These are phyloP conservation scores for Candida tallmaniae DNA, from an alignment of 805 yeast genomes.

Conservation along the genomic window DNA sequence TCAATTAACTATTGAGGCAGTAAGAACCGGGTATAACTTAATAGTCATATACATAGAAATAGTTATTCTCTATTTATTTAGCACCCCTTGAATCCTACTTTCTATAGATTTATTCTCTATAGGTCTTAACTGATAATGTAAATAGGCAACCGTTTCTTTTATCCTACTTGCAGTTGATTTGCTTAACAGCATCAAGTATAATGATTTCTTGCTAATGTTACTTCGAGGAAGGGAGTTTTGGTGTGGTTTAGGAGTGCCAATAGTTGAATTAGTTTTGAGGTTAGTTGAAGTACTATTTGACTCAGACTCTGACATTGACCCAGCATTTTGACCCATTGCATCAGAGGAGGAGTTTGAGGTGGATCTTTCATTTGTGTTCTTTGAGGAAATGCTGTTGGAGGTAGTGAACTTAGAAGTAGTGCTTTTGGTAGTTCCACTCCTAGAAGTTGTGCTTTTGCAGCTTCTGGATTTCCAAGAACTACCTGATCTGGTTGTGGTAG, in stretches of 20 bases:
- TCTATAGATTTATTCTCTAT: constrained; percentile 3
- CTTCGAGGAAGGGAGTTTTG: background rate
- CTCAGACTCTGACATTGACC: too few relatives aligned
- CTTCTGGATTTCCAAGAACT: background rate
- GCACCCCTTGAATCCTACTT: background rate
- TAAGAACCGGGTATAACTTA: too few relatives aligned
- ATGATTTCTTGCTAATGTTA: background rate
- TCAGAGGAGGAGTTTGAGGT: too few relatives aligned
- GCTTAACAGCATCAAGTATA: constrained; percentile 1
- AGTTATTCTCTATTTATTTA: too few relatives aligned
- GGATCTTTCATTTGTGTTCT: too few relatives aligned
- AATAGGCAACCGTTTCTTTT: constrained; percentile 17
- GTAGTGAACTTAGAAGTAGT: background rate
- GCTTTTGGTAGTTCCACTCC: too few relatives aligned
- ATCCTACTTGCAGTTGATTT: constrained; percentile 9
- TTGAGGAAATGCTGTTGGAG: too few relatives aligned
- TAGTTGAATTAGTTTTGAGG: background rate
- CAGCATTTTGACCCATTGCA: too few relatives aligned
- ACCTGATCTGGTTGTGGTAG: too few relatives aligned
- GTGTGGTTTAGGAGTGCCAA: background rate
- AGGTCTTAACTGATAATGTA: constrained; percentile 13
- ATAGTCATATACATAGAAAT: too few relatives aligned
- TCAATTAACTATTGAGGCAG: background rate
- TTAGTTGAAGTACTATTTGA: background rate
- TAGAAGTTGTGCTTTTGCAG: too few relatives aligned